These are phyloP conservation scores for Pezicula carpinea DNA, from an alignment of 2,329 filamentous ascomycete species.

Conservation along the genomic window DNA sequence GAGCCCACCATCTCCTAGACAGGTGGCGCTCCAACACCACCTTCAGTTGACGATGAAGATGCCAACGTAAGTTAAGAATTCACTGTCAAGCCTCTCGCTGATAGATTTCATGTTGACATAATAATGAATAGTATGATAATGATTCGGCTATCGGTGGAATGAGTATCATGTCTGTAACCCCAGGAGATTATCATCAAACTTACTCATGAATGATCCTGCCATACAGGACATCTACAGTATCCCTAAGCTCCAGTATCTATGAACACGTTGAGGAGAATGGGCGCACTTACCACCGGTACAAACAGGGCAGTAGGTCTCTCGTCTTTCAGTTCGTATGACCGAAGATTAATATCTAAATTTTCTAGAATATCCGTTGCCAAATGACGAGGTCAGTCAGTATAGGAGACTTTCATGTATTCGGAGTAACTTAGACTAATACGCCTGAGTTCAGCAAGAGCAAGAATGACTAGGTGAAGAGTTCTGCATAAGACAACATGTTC, in stretches of 20 bases:
- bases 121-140: no score
- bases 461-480: not conserved
- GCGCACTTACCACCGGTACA: not conserved
- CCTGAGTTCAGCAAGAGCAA: not conserved
- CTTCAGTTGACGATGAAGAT: no score
- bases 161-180: not conserved
- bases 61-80: no score
- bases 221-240: not conserved
- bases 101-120: no score
- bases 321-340: not conserved
- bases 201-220: not conserved
- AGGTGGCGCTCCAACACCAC: no score
- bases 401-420: not conserved
- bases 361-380: slow-evolving; percentile 1
- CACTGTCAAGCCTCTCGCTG: no score
- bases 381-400: not conserved
- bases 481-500: not conserved
- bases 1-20: no score
- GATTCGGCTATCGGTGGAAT: slow-evolving; percentile 1
- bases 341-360: not conserved
- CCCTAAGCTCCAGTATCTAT: slow-evolving; percentile 1
- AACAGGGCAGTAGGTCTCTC: not conserved
- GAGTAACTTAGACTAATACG: not conserved
- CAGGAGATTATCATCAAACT: not conserved
- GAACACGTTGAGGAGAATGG: slow-evolving; percentile 1